A percentile compares a stretch with the other conserved stretches of the same genome.
Evolutionary conservation across 169 alveolate genomes (phyloP).

Genomic region (Cryptosporidium viatorum): DNA sequence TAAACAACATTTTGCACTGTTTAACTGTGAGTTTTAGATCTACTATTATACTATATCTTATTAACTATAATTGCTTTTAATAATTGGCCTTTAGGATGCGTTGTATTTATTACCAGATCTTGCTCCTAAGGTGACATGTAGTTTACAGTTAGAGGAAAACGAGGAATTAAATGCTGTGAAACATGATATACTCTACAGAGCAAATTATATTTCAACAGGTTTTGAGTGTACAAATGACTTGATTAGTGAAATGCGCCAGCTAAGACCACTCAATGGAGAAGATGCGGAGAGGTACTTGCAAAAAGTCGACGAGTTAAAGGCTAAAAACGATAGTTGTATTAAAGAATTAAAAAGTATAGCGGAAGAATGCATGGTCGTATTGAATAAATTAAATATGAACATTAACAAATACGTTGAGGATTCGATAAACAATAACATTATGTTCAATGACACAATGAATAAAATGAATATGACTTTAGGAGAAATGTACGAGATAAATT

Average conservation of each 20-base stretch:
- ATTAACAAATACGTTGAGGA: conserved; percentile 1
- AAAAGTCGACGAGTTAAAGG: conserved; percentile 1
- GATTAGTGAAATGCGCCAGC: not conserved
- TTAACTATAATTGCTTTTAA: not conserved
- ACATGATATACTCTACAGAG: conserved; percentile 51
- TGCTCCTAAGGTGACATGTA: conserved; percentile 23
- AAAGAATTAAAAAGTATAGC: not conserved
- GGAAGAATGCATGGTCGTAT: not conserved
- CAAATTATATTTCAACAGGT: conserved; percentile 41
- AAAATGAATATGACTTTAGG: conserved; percentile 35
- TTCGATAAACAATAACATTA: conserved; percentile 15
- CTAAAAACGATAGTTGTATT: conserved; percentile 1
- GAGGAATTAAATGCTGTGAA: conserved; percentile 6
- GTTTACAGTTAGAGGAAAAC: not conserved
- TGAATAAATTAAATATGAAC: not conserved
- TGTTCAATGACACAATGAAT: not conserved
- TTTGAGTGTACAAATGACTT: conserved; percentile 43
- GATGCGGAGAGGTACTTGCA: conserved; percentile 3
- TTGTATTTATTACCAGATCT: conserved; percentile 44
- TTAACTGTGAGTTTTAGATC: conserved; percentile 51
- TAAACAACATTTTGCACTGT: conserved; percentile 57
- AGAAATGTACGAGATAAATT: conserved; percentile 41
- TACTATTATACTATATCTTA: not conserved
- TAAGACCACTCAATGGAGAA: conserved; percentile 16
- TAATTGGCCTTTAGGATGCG: conserved; percentile 39